A percentile compares a stretch with the other conserved stretches of the same genome.
phyloP scores from a whole-genome alignment of 2,329 filamentous ascomycete genomes.

The Ceratocystis huliohia region DNA sequence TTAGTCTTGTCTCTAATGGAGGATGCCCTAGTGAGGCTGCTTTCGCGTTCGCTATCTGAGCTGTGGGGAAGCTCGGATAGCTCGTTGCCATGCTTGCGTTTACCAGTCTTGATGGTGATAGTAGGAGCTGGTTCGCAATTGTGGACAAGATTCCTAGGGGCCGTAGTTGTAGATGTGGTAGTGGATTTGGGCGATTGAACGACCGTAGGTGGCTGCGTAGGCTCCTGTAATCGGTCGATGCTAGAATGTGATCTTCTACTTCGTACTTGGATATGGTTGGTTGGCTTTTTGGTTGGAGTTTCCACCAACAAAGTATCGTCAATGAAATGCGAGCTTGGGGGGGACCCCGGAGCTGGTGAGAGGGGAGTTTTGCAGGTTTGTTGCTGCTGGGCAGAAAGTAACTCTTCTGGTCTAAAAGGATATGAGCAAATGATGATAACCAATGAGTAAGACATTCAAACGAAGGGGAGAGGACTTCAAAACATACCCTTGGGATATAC shows the following conservation, averaged over 20 bases:
- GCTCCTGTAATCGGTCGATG: neutral
- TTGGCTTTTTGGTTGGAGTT: constrained; percentile 18
- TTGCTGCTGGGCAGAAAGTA: constrained; percentile 23
- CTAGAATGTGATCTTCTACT: constrained; percentile 13
- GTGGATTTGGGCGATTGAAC: neutral
- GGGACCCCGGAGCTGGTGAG: constrained; percentile 57
- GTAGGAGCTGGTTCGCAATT: neutral
- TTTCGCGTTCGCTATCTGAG: constrained; percentile 14
- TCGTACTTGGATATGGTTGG: constrained; percentile 1
- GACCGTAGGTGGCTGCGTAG: neutral
- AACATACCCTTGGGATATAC: constrained; percentile 55
- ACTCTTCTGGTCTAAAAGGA: constrained; percentile 9
- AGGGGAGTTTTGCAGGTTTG: constrained; percentile 36
- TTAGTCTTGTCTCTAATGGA: constrained; percentile 26
- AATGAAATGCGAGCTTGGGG: constrained; percentile 46
- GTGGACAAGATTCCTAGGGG: constrained; percentile 1
- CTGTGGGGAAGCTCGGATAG: neutral
- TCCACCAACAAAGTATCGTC: constrained; percentile 33
- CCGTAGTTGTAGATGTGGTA: neutral
- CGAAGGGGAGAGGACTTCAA: neutral
- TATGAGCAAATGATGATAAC: neutral
- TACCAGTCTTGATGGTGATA: constrained; percentile 9
- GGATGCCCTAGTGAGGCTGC: constrained; percentile 10
- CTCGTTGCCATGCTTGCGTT: constrained; percentile 18
- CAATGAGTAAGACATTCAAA: neutral